These are phyloP conservation scores for Populus simonii DNA, from an alignment of 345 rosid species.

Conservation along the genomic window DNA sequence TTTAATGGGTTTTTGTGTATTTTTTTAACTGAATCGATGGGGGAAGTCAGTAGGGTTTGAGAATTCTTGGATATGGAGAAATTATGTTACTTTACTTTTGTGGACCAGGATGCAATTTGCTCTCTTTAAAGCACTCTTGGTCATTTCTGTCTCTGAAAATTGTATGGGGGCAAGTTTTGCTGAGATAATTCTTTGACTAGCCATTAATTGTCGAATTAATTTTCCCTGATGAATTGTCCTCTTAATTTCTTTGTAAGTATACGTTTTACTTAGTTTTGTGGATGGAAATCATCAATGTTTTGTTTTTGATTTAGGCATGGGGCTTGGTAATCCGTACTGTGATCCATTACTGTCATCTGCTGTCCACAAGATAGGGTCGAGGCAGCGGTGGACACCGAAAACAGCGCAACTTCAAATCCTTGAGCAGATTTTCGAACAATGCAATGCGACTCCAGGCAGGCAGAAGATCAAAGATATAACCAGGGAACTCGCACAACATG, in stretches of 20 bases:
- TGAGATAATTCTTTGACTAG: too few species aligned
- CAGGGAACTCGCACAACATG: conserved; percentile 45
- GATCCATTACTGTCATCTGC: conserved; percentile 40
- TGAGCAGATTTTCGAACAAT: conserved; percentile 49
- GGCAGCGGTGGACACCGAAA: conserved; percentile 81
- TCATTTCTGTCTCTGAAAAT: too few species aligned
- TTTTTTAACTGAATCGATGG: neutral
- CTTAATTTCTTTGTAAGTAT: too few species aligned
- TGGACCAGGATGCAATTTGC: too few species aligned
- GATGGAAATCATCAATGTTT: neutral
- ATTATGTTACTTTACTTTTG: too few species aligned
- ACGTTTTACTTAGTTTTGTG: too few species aligned
- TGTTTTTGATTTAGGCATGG: conserved; percentile 33
- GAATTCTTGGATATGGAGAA: too few species aligned
- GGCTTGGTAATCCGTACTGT: conserved; percentile 37
- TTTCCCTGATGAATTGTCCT: too few species aligned
- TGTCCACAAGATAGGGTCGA: conserved; percentile 40
- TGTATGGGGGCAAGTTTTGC: too few species aligned
- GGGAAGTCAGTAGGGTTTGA: too few species aligned
- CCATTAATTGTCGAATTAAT: too few species aligned
- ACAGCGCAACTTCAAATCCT: conserved; percentile 55
- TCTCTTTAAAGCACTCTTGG: too few species aligned
- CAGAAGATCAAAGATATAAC: conserved; percentile 60
- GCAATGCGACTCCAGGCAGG: conserved; percentile 54
- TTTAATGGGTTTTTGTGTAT: neutral